phyloP scores from a whole-genome alignment of 192 early-diverging fungal species.

The Coemansia brasiliensis region DNA sequence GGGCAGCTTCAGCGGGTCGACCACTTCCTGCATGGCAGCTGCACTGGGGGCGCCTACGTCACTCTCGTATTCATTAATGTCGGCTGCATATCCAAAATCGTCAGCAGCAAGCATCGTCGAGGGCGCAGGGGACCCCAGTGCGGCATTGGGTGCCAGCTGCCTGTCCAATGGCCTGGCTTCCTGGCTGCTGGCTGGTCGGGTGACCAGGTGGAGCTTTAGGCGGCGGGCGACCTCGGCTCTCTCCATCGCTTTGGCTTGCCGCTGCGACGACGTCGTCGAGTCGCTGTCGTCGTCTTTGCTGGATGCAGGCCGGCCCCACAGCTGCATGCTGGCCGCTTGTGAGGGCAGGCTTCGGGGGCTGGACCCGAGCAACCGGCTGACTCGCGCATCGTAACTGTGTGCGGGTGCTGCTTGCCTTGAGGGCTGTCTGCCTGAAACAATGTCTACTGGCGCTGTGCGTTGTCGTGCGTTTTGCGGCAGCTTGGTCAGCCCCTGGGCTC shows the following conservation, averaged over 20 bases:
- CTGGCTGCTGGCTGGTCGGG: constrained; percentile 46
- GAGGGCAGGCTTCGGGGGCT: background rate
- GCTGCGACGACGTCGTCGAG: constrained; percentile 7
- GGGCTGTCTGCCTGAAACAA: background rate
- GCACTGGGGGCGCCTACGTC: constrained; percentile 1
- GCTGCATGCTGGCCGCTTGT: background rate
- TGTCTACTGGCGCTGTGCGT: constrained; percentile 15
- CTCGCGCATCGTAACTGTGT: constrained; percentile 18
- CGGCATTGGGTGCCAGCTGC: background rate
- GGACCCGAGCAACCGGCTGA: constrained; percentile 9
- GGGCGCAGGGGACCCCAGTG: background rate
- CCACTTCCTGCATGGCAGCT: constrained; percentile 22
- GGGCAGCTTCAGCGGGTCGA: constrained; percentile 58
- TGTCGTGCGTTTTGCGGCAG: constrained; percentile 26
- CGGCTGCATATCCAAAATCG: constrained; percentile 44
- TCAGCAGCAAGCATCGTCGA: constrained; percentile 9
- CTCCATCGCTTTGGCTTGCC: constrained; percentile 16
- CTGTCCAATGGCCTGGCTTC: background rate
- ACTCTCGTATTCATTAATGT: constrained; percentile 44
- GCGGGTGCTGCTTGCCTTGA: background rate
- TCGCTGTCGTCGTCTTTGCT: constrained; percentile 22
- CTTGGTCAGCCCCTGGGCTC: constrained; percentile 8
- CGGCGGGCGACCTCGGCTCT: constrained; percentile 62
- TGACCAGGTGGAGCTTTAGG: constrained; percentile 70
- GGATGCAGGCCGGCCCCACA: background rate